These are phyloP conservation scores for Rostrohypoxylon terebratum DNA, from an alignment of 495 filamentous ascomycete species.

Conservation along the genomic window DNA sequence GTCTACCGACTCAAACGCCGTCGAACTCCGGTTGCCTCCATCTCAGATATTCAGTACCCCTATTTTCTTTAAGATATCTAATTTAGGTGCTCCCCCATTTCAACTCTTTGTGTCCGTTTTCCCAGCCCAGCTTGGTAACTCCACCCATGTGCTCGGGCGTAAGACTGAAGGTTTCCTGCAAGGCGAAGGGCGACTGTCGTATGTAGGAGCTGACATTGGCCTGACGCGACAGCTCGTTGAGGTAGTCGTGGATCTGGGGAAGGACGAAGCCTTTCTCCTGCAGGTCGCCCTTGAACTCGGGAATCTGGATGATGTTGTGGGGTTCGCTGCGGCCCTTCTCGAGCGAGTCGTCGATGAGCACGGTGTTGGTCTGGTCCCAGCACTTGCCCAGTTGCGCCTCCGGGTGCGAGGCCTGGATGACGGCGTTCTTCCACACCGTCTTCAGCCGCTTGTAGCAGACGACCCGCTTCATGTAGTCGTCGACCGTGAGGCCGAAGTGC, in stretches of 20 bases:
- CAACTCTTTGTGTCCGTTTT: not conserved
- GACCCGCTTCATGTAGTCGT: conserved; percentile 75
- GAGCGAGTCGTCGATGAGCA: conserved; percentile 85
- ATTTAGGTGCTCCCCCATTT: no score
- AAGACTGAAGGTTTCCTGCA: not conserved
- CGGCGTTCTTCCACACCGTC: conserved; percentile 72
- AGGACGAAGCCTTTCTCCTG: conserved; percentile 54
- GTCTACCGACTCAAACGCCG: not conserved
- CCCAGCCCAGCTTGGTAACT: not conserved
- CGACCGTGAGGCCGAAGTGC: conserved; percentile 70
- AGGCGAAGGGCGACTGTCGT: conserved; percentile 48
- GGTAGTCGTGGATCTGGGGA: conserved; percentile 61
- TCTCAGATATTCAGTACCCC: not conserved
- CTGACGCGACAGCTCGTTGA: conserved; percentile 57
- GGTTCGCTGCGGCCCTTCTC: conserved; percentile 87
- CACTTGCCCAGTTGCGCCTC: conserved; percentile 40
- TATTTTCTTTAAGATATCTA: no score
- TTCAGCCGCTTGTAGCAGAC: conserved; percentile 90
- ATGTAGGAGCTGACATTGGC: conserved; percentile 63
- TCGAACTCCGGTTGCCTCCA: not conserved
- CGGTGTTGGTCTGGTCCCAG: conserved; percentile 88
- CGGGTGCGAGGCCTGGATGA: conserved; percentile 66
- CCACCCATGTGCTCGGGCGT: not conserved
- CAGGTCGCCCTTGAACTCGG: conserved; percentile 73
- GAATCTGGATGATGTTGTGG: conserved; percentile 81